These are phyloP conservation scores for Patellaria atrata DNA, from an alignment of 495 filamentous ascomycete genomes.

Conservation along the genomic window DNA sequence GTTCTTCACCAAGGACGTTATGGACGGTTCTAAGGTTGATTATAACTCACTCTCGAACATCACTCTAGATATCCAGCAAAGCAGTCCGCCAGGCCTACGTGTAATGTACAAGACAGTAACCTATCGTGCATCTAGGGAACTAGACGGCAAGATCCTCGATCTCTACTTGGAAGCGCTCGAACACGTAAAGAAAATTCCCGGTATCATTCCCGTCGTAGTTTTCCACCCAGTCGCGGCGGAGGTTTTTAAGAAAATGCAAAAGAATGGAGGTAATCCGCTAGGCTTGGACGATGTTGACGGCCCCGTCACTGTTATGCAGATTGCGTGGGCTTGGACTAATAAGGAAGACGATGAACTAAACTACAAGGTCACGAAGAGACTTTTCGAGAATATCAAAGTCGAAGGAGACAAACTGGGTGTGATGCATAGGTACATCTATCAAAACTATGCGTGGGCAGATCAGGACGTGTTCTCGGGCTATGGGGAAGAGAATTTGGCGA, in stretches of 20 bases:
- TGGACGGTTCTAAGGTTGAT: too few relatives aligned
- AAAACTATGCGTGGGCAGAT: slow-evolving; percentile 11
- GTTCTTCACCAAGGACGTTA: too few relatives aligned
- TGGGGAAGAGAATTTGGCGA: slow-evolving; percentile 23
- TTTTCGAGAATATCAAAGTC: slow-evolving; percentile 2
- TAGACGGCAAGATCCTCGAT: too few relatives aligned
- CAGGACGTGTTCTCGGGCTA: slow-evolving; percentile 18
- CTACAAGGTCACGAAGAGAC: background rate
- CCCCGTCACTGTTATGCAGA: slow-evolving; percentile 6
- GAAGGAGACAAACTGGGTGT: slow-evolving; percentile 1
- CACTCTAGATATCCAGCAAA: background rate
- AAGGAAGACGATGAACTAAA: slow-evolving; percentile 3
- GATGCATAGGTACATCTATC: slow-evolving; percentile 7
- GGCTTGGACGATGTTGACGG: slow-evolving; percentile 5
- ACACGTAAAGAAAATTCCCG: too few relatives aligned
- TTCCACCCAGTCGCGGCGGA: too few relatives aligned
- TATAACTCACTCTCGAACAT: background rate
- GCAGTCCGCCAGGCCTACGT: background rate
- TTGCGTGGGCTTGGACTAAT: too few relatives aligned
- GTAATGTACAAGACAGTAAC: slow-evolving; percentile 6
- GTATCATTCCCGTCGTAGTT: too few relatives aligned
- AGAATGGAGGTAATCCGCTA: slow-evolving; percentile 11
- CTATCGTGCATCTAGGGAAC: too few relatives aligned
- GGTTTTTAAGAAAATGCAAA: slow-evolving; percentile 6
- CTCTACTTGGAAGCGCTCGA: too few relatives aligned